These are phyloP conservation scores for Picea engelmannii DNA, from an alignment of 83 land plant species.

Conservation along the genomic window DNA sequence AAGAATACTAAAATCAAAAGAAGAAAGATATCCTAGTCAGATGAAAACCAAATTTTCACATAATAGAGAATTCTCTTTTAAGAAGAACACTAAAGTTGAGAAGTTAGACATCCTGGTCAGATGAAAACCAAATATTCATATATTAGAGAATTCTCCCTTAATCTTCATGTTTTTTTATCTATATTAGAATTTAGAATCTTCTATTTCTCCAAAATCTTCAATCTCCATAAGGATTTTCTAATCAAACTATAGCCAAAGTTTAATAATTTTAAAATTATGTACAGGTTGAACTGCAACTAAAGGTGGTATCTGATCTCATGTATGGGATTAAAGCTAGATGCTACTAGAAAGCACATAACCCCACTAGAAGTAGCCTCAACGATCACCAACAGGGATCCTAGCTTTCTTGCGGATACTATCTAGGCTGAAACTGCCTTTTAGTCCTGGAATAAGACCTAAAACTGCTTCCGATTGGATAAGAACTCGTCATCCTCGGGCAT, in stretches of 20 bases:
- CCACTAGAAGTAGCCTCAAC: too few relatives aligned
- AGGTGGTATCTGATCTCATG: too few relatives aligned
- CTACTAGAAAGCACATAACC: too few relatives aligned
- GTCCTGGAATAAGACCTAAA: too few relatives aligned
- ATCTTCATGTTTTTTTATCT: not conserved
- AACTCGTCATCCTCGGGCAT: too few relatives aligned
- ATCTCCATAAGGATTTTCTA: not conserved
- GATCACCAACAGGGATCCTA: too few relatives aligned
- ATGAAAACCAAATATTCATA: conserved; percentile 26
- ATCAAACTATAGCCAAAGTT: not conserved
- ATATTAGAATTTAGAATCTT: not conserved
- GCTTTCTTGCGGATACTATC: too few relatives aligned
- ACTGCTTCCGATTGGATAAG: too few relatives aligned
- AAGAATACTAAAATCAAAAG: not conserved
- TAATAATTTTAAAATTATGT: not conserved
- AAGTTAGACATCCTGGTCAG: too few relatives aligned
- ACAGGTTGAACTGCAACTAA: not conserved
- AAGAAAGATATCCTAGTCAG: not conserved
- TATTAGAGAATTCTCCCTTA: not conserved
- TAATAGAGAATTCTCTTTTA: not conserved
- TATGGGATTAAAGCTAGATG: too few relatives aligned
- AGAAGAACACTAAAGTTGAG: too few relatives aligned
- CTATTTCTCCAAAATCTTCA: not conserved
- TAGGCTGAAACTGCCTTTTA: too few relatives aligned
- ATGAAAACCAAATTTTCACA: not conserved